Base-by-base conservation (phyloP, 1,284 basidiomycete species). In the Ganoderma lingzhi region DNA sequence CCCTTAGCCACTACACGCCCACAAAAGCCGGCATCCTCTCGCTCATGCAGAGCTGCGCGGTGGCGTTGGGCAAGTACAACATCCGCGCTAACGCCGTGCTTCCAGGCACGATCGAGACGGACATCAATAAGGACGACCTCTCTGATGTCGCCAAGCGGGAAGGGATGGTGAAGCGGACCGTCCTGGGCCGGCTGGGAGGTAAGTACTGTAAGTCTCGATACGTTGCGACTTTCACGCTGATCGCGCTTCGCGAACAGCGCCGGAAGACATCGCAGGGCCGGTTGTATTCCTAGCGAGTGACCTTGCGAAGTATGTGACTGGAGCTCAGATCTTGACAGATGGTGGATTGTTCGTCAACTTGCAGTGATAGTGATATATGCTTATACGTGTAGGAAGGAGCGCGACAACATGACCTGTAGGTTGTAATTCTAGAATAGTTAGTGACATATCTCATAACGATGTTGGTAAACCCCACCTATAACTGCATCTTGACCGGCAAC, bases 1-100 rank as follows among this genome's bases (percentile, higher is more conserved):
- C 9, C 28, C 32, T 14, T 70, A 88, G 88, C 59, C 93, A 94
- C 77, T 95, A 95, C 76, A 93, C 92, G 0, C 93, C 93, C 0
- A 95, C 93, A 2, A 94, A 95, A 77, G 93, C 93, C 0, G 93
- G 90, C 0, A 87, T 95, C 70, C 86, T 93, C 66, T 93, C 91
- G 35, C 79, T 96, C 70, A 96, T 95, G 93, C 93, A 95, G 80
- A 93, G 90, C 73, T 93, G 90, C 72, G 92, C 93, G 0, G 89
- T 94, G 62, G 92, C 93, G 0, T 82, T 95, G 17, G 93, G 93
- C 15, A 89, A 91, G 68, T 88, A 93, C 77, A 88, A 88, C 62
- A 95, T 95, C 72, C 85, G 93, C 30, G 93, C 92, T 45, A 91
- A 91, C 75, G 88, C 89, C 4, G 80, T 90, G 58, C 84, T 90